phyloP scores from a whole-genome alignment of 768 basidiomycete genomes.

The Lanmaoa pseudosensibilis region DNA sequence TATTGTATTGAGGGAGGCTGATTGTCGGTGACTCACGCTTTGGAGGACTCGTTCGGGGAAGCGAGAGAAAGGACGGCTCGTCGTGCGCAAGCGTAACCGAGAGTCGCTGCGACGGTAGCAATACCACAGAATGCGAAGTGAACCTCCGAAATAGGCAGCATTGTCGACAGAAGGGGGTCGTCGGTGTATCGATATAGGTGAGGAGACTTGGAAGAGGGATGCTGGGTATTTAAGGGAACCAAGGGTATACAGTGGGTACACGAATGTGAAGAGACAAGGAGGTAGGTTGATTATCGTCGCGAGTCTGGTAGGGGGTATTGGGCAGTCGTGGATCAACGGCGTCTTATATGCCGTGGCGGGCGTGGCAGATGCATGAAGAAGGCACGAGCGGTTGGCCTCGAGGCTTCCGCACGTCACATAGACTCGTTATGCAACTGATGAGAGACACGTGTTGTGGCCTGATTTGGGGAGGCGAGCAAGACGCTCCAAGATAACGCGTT shows the following conservation, averaged over 20 bases:
- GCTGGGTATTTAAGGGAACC: conserved; percentile 23
- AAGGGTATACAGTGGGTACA: conserved; percentile 7
- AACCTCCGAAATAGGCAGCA: conserved; percentile 54
- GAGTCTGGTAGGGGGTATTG: conserved; percentile 21
- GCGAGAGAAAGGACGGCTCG: conserved; percentile 30
- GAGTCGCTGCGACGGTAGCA: conserved; percentile 59
- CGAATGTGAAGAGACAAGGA: conserved; percentile 9
- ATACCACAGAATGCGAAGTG: conserved; percentile 57
- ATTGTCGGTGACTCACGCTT: conserved; percentile 34
- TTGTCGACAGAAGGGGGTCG: conserved; percentile 19
- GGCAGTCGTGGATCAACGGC: conserved; percentile 27
- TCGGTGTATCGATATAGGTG: conserved; percentile 8
- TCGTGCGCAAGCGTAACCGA: conserved; percentile 57
- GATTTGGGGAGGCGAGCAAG: conserved; percentile 10
- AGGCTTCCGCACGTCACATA: conserved; percentile 29
- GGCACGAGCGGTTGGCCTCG: conserved; percentile 32
- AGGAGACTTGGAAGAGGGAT: background rate
- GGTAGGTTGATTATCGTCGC: conserved; percentile 24
- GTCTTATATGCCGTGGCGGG: conserved; percentile 31
- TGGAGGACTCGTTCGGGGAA: conserved; percentile 19
- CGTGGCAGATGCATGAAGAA: conserved; percentile 22
- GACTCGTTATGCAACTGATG: conserved; percentile 4
- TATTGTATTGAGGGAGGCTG: conserved; percentile 30
- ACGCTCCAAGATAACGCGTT: conserved; percentile 11
- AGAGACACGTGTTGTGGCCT: conserved; percentile 24